phyloP scores from a whole-genome alignment of 176 grass and related monocot genomes.

The Tuctoria greenei region DNA sequence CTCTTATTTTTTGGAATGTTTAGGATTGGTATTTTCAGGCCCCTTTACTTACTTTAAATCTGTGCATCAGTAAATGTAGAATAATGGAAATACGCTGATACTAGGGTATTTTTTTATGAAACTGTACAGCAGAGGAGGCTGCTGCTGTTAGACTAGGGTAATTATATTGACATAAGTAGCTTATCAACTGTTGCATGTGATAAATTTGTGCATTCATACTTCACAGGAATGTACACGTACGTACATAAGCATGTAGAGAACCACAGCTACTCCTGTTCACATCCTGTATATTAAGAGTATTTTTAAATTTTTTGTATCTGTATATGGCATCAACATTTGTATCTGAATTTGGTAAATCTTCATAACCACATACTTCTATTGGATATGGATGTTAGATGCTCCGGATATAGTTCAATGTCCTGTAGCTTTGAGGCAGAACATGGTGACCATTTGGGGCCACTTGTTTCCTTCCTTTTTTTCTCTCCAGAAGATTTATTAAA shows the following conservation, averaged over 20 bases:
- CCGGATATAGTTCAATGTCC: not conserved
- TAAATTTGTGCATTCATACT: not conserved
- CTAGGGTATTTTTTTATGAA: not conserved
- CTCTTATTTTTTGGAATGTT: constrained; percentile 23
- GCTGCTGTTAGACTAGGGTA: too few species aligned
- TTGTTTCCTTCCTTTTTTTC: constrained; percentile 2
- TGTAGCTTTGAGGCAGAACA: constrained; percentile 17
- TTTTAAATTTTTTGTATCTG: not conserved
- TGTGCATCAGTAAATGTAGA: constrained; percentile 15
- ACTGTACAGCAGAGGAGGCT: too few species aligned
- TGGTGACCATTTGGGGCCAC: not conserved
- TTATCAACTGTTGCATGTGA: not conserved
- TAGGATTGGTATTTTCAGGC: constrained; percentile 17
- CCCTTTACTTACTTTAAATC: not conserved
- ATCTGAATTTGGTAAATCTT: not conserved
- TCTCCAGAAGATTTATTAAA: constrained; percentile 15
- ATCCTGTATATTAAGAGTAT: not conserved
- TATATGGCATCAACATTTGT: constrained; percentile 1
- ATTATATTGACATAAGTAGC: not conserved
- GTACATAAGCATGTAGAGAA: not conserved
- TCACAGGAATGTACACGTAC: not conserved
- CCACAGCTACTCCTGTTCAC: not conserved
- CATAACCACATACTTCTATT: not conserved
- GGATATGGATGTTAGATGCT: constrained; percentile 10
- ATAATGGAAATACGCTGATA: not conserved